Evolutionary conservation across 2,329 filamentous ascomycete genomes (phyloP), one percentile per base, ranked within the genome.

Genomic region (Ophioceras dolichostomum): DNA sequence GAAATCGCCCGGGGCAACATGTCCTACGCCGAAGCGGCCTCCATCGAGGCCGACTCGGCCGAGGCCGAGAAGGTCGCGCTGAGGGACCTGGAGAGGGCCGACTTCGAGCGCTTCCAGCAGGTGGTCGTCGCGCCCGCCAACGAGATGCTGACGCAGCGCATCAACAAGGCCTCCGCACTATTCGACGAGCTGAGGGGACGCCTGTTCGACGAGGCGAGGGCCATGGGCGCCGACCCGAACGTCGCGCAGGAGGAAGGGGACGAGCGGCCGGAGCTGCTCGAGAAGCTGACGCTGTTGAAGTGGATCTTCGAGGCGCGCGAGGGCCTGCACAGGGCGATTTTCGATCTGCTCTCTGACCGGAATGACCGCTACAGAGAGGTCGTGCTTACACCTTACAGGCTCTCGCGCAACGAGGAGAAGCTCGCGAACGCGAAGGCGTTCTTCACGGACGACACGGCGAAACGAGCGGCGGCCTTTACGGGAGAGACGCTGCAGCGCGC

Each of bases 251-350:
- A 94, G 57, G 89, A 95, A 60, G 89, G 91, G 14, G 89, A 96
- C 48, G 89, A 95, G 55, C 79, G 88, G 53, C 91, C 91, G 0
- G 91, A 98, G 57, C 69, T 96, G 0, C 66, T 96, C 3, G 91
- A 98, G 58, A 94, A 94, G 59, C 68, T 98, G 10, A 96, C 89
- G 0, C 73, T 95, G 34, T 68, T 96, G 12, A 98, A 96, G 52
- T 96, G 91, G 88, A 77, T 96, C 8, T 96, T 95, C 49, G 91
- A 98, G 55, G 82, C 83, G 1, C 79, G 88, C n/a, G 91, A 98
- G 59, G 70, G 74, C 33, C 68, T 96, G 8, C 81, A 96, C 60
- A 79, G 84, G 31, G 83, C 86, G 49, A 73, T 89, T 37, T 94
- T 86, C 52, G 83, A 93, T 48, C 64, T 96, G 10, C 73, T 94